Conservation (phyloP, 176 grass and related monocot genomes). For the Secale cereale region DNA sequence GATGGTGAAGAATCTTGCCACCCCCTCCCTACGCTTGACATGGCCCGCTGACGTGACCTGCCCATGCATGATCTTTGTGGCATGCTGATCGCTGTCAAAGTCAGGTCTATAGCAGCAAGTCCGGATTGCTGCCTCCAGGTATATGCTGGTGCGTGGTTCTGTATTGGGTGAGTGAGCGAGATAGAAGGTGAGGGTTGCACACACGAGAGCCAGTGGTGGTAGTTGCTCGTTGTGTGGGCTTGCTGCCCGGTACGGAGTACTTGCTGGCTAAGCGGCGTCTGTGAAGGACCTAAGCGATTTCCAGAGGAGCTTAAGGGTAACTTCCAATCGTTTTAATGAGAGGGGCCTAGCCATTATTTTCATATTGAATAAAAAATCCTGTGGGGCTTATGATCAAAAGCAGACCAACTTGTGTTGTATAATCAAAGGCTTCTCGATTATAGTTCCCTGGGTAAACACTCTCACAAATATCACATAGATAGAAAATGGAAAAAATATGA, state of each 20-base stretch:
- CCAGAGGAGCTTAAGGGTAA: neutral
- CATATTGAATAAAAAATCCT: neutral
- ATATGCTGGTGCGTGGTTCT: neutral
- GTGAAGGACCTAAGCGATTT: neutral
- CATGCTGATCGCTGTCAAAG: neutral
- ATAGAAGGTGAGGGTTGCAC: neutral
- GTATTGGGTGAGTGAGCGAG: neutral
- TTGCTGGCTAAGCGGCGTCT: neutral
- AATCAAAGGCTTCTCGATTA: neutral
- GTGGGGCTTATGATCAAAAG: neutral
- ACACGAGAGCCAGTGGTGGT: neutral
- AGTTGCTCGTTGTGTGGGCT: neutral
- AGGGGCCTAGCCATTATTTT: neutral
- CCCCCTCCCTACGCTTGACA: neutral
- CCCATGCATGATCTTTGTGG: neutral
- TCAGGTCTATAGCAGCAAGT: neutral
- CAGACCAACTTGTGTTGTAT: neutral
- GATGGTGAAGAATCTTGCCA: neutral
- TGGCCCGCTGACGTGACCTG: neutral
- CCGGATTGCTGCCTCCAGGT: neutral
- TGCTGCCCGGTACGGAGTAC: neutral
- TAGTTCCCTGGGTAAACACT: neutral
- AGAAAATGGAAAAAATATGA: neutral
- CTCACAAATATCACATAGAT: neutral
- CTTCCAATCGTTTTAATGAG: neutral